A percentile compares a stretch with the other conserved stretches of the same genome.
Evolutionary conservation across 176 grass and related monocot genomes (phyloP).

Genomic region (Aegilops speltoides): DNA sequence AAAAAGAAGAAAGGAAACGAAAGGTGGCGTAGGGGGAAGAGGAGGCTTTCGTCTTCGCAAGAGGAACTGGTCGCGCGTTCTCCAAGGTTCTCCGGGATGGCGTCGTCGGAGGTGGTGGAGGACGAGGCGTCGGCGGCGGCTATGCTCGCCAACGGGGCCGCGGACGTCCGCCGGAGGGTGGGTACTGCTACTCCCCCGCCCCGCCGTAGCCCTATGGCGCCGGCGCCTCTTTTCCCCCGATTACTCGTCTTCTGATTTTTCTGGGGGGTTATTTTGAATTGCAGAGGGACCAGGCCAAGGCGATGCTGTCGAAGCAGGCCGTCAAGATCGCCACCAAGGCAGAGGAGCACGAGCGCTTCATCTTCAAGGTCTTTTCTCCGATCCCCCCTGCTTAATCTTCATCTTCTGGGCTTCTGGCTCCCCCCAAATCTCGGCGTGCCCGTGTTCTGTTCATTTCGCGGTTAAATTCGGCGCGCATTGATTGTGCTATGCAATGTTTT

Average conservation of each 20-base stretch:
- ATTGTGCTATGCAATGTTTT: not conserved
- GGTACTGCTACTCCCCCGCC: not conserved
- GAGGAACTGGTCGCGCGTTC: not conserved
- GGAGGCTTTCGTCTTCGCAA: constrained; percentile 8
- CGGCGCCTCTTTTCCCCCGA: too few relatives aligned
- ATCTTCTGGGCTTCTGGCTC: too few relatives aligned
- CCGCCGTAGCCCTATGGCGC: not conserved
- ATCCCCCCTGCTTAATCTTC: not conserved
- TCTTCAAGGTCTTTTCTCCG: constrained; percentile 72
- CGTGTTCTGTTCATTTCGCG: not conserved
- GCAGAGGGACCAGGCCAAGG: constrained; percentile 81
- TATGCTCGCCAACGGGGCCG: constrained; percentile 26
- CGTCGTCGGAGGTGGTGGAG: constrained; percentile 36
- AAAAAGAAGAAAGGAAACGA: not conserved
- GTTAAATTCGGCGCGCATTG: constrained; percentile 12
- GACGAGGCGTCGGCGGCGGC: constrained; percentile 20
- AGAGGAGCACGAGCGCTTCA: constrained; percentile 80
- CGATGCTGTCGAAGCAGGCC: constrained; percentile 86
- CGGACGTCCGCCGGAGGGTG: constrained; percentile 46
- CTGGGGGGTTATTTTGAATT: not conserved
- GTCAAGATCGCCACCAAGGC: constrained; percentile 87
- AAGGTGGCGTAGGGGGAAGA: constrained; percentile 15
- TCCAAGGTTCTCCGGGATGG: constrained; percentile 42
- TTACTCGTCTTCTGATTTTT: not conserved
- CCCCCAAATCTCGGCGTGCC: not conserved